phyloP scores from a whole-genome alignment of 306 rosid genomes.

The Dicorynia guianensis region DNA sequence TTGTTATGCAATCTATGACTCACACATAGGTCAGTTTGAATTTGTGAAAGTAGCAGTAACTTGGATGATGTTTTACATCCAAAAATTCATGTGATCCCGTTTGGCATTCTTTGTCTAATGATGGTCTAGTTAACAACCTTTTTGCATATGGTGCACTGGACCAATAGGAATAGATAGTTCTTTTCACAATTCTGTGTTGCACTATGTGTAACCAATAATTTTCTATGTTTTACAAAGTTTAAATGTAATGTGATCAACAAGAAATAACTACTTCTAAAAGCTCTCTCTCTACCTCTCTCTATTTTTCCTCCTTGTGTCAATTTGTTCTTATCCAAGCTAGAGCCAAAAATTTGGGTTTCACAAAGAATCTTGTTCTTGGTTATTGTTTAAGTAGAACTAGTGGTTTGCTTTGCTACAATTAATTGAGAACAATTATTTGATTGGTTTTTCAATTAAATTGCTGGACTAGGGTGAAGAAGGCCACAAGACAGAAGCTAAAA shows the following conservation, averaged over 20 bases:
- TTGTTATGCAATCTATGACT: conserved; percentile 57
- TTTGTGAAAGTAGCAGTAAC: conserved; percentile 46
- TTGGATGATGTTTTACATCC: conserved; percentile 51
- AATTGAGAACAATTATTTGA: conserved; percentile 34
- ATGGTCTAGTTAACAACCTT: conserved; percentile 3
- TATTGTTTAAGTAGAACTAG: conserved; percentile 20
- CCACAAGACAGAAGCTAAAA: conserved; percentile 89
- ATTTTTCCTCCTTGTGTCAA: neutral
- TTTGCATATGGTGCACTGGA: too few relatives aligned
- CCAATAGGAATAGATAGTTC: too few relatives aligned
- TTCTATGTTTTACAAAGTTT: neutral
- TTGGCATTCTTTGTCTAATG: conserved; percentile 39
- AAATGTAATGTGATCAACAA: neutral
- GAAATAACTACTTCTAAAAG: too few relatives aligned
- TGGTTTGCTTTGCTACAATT: conserved; percentile 25
- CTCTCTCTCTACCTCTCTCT: too few relatives aligned
- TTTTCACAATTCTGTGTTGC: too few relatives aligned
- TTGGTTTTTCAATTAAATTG: conserved; percentile 71
- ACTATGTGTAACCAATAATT: too few relatives aligned
- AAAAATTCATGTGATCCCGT: conserved; percentile 61
- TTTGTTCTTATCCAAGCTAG: neutral
- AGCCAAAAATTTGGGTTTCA: neutral
- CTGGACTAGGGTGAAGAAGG: conserved; percentile 99
- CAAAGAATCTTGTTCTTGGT: neutral
- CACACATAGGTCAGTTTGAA: conserved; percentile 62